Base-by-base conservation (phyloP, 306 rosid genomes). In the Ochetophila trinervis region DNA sequence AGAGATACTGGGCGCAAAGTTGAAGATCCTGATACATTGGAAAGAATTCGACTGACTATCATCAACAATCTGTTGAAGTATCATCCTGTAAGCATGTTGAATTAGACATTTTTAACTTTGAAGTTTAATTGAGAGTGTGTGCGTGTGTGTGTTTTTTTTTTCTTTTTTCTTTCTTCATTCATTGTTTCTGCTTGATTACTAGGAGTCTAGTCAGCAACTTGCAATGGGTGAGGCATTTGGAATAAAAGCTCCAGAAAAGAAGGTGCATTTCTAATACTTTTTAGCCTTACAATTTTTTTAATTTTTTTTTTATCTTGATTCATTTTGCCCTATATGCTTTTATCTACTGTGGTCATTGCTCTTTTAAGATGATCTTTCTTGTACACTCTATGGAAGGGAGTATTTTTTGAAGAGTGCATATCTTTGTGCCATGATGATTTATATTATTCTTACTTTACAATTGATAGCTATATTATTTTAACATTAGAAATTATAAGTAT, bases 141-240 rank as follows among this genome's bases (percentile, higher is more conserved):
- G n/a, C n/a, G n/a, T n/a, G n/a, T n/a, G n/a, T n/a, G n/a, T n/a
- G n/a, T n/a, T n/a, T n/a, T n/a, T n/a, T n/a, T n/a, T n/a, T n/a
- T n/a, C n/a, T 17, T 42, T 8, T 47, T n/a, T 48, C 30, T 4
- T 13, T 42, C 10, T 30, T 58, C 53, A 44, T 19, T 63, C 44
- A 6, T 19, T 62, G 52, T 68, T 73, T 75, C 59, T 67, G 52
- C 71, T 71, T 65, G 51, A 30, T 52, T 71, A 30, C 14, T 72
- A 93, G 98, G 98, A 93, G 73, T 87, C 94, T 66, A 87, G 99
- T 67, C 94, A 67, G 67, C 84, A 44, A 66, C 82, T 93, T 68
- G 99, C 99, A 34, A 79, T 93, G 96, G 99, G 99, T 27, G 96
- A 89, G 85, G 96, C 91, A 49, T 93, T 93, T 89, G 99, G 99